Percentiles rank a stretch among this genome's conserved stretches.
phyloP scores from a whole-genome alignment of 768 basidiomycete genomes.

The Lentinula guzmanii region DNA sequence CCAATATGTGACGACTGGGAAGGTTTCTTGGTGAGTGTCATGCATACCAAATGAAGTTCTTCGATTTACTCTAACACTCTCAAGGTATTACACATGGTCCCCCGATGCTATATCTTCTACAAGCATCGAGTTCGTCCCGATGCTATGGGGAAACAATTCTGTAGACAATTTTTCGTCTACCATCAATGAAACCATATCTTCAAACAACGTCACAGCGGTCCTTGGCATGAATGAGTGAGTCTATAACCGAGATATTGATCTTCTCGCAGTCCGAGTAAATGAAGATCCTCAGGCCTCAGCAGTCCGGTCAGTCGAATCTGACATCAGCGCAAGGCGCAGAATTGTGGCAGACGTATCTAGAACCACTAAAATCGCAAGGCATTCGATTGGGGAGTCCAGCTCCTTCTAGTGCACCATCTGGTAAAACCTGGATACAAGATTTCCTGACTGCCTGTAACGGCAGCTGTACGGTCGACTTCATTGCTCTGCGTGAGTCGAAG shows the following conservation, averaged over 20 bases:
- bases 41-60: not conserved
- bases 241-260: constrained; percentile 17
- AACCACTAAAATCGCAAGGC: constrained; percentile 41
- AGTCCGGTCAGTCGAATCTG: constrained; percentile 43
- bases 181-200: constrained; percentile 33
- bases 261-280: not conserved
- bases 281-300: constrained; percentile 18
- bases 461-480: constrained; percentile 50
- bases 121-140: constrained; percentile 47
- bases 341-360: constrained; percentile 45
- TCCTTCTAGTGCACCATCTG: constrained; percentile 42
- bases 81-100: constrained; percentile 51
- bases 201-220: constrained; percentile 30
- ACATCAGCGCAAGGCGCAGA: constrained; percentile 40
- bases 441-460: constrained; percentile 44
- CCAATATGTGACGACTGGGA: constrained; percentile 38
- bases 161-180: constrained; percentile 32
- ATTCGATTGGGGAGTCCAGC: constrained; percentile 50
- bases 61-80: not conserved
- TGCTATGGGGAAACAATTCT: constrained; percentile 44
- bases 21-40: constrained; percentile 40
- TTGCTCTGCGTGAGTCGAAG: constrained; percentile 40
- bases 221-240: constrained; percentile 52
- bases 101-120: constrained; percentile 22
- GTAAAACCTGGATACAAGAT: constrained; percentile 48